Conservation (phyloP, 495 filamentous ascomycete species). For the Letharia lupina region DNA sequence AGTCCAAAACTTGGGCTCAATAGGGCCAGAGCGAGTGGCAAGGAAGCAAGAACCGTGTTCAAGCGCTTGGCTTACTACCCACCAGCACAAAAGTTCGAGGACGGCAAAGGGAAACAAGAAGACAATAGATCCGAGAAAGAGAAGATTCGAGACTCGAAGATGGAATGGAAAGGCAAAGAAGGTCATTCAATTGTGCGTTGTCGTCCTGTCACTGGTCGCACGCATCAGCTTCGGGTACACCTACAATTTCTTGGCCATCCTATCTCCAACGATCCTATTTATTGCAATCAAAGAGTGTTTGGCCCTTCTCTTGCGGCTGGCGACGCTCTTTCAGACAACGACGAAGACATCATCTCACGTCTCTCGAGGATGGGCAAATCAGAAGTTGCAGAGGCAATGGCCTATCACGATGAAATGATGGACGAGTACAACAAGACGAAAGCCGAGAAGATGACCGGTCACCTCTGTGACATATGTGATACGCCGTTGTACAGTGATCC, state of each 20-base stretch:
- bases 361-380: slow-evolving; percentile 88
- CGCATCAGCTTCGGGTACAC: slow-evolving; percentile 91
- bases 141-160: slow-evolving; percentile 20
- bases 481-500: slow-evolving; percentile 91
- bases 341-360: slow-evolving; percentile 81
- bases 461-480: slow-evolving; percentile 68
- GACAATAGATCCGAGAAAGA: slow-evolving; percentile 18
- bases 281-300: slow-evolving; percentile 88
- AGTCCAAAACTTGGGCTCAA: slow-evolving; percentile 94
- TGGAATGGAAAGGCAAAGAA: slow-evolving; percentile 32
- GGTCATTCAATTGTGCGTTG: slow-evolving; percentile 95
- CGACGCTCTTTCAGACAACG: slow-evolving; percentile 58
- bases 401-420: slow-evolving; percentile 89
- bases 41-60: slow-evolving; percentile 83
- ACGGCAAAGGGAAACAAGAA: slow-evolving; percentile 27
- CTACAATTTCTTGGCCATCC: slow-evolving; percentile 91
- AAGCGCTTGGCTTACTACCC: slow-evolving; percentile 82
- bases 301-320: slow-evolving; percentile 66
- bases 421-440: slow-evolving; percentile 74
- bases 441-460: slow-evolving; percentile 86
- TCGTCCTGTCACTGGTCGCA: slow-evolving; percentile 84
- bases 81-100: slow-evolving; percentile 34
- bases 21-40: slow-evolving; percentile 84
- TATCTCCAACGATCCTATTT: slow-evolving; percentile 95
- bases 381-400: slow-evolving; percentile 79